Evolutionary conservation across 2,329 filamentous ascomycete genomes (phyloP).

Genomic region (Coniella vitis): DNA sequence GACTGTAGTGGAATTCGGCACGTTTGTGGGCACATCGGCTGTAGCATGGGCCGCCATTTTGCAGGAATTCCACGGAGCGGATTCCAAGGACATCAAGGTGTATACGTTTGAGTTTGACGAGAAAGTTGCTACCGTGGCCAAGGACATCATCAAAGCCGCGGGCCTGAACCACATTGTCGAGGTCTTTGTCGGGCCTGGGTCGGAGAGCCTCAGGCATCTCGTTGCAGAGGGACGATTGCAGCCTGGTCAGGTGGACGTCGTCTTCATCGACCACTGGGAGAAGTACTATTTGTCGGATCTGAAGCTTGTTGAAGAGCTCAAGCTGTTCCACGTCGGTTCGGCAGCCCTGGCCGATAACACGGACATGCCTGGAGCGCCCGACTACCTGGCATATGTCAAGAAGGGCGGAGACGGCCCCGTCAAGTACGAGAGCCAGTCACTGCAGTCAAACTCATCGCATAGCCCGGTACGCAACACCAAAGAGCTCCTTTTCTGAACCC

Average conservation of each 20-base stretch:
- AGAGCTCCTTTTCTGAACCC: no score
- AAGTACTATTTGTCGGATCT: conserved; percentile 30
- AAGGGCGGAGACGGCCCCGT: conserved; percentile 19
- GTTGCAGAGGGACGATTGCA: conserved; percentile 22
- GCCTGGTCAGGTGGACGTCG: conserved; percentile 25
- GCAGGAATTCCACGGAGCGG: conserved; percentile 18
- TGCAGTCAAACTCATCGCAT: conserved; percentile 1
- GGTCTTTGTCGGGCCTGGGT: conserved; percentile 27
- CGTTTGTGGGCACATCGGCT: conserved; percentile 30
- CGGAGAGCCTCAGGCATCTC: conserved; percentile 24
- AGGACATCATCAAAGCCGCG: conserved; percentile 27
- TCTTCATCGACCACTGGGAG: conserved; percentile 32
- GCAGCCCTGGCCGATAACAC: conserved; percentile 38
- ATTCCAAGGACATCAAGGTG: conserved; percentile 20
- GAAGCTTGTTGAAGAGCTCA: conserved; percentile 26
- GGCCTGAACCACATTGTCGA: conserved; percentile 27
- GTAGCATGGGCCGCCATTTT: conserved; percentile 26
- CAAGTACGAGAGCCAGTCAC: conserved; percentile 21
- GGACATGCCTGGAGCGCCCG: conserved; percentile 34
- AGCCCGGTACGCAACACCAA: conserved; percentile 6
- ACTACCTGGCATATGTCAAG: conserved; percentile 34
- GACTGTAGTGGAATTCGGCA: conserved; percentile 29
- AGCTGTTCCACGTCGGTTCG: conserved; percentile 25
- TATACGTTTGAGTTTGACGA: conserved; percentile 31
- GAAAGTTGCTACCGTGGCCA: conserved; percentile 24